Percentiles rank a stretch among this genome's conserved stretches.
Conservation (phyloP, 179 eudicot genomes). For the Beta corolliflora region DNA sequence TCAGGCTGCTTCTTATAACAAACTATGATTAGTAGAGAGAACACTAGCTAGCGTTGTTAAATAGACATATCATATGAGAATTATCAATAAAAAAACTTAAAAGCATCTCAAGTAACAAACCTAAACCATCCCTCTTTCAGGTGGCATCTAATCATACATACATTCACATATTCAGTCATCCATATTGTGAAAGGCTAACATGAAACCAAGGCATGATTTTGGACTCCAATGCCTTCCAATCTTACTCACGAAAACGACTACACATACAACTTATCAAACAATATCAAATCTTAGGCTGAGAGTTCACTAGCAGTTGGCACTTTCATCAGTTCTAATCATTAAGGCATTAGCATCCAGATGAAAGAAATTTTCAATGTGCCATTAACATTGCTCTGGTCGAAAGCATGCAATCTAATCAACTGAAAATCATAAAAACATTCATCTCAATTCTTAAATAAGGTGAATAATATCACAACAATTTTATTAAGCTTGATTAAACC, state of each 20-base stretch:
- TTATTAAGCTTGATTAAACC: no score
- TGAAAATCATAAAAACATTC: no score
- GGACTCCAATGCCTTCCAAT: not conserved
- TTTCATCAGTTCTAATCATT: no score
- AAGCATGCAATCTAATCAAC: no score
- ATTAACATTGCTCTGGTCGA: no score
- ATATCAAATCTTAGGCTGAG: not conserved
- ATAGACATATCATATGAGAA: not conserved
- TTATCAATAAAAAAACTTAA: not conserved
- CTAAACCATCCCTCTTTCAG: no score
- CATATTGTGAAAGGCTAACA: not conserved
- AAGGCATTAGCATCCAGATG: no score
- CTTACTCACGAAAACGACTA: not conserved
- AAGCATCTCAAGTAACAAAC: not conserved
- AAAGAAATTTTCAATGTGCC: no score
- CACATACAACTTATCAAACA: not conserved
- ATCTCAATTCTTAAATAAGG: no score
- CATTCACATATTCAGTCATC: not conserved
- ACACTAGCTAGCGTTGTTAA: not conserved
- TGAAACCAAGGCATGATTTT: not conserved
- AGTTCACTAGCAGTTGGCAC: not conserved
- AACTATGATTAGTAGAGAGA: not conserved
- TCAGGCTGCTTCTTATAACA: not conserved
- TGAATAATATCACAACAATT: no score
- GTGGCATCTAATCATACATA: not conserved